phyloP scores from a whole-genome alignment of 2,329 filamentous ascomycete genomes.

The Fusarium sacchari region DNA sequence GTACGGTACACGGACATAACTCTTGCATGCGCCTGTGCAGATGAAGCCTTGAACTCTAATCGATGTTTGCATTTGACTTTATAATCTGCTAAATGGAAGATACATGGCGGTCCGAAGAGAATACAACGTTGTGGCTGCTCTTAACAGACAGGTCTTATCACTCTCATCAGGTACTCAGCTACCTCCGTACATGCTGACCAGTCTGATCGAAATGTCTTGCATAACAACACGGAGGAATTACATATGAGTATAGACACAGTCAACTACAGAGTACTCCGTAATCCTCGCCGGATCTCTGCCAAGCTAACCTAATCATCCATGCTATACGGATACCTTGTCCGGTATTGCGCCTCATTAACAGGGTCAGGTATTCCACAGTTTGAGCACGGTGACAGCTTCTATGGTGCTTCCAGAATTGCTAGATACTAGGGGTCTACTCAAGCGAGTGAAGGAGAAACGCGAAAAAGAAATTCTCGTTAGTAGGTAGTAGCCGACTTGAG shows the following conservation, averaged over 20 bases:
- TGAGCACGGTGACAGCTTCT: conserved; percentile 13
- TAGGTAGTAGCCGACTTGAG: conserved; percentile 19
- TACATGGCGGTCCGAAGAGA: not conserved
- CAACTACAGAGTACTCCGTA: conserved; percentile 1
- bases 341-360: conserved; percentile 29
- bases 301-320: conserved; percentile 24
- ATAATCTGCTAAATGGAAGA: conserved; percentile 1
- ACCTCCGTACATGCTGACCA: conserved; percentile 8
- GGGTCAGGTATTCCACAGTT: conserved; percentile 18
- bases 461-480: conserved; percentile 25
- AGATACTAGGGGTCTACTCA: conserved; percentile 13
- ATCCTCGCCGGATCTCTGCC: conserved; percentile 16
- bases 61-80: conserved; percentile 2
- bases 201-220: not conserved
- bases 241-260: not conserved
- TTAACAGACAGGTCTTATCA: not conserved
- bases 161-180: not conserved
- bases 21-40: conserved; percentile 10
- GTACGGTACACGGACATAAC: not conserved
- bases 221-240: not conserved
- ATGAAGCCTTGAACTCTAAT: conserved; percentile 12
- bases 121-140: not conserved
- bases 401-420: conserved; percentile 32
- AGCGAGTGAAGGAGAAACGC: conserved; percentile 21
- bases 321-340: conserved; percentile 24